A percentile compares a stretch with the other conserved stretches of the same genome.
These are phyloP conservation scores for Globisporangium sylvaticum DNA, from an alignment of 352 stramenopile species.

Conservation along the genomic window DNA sequence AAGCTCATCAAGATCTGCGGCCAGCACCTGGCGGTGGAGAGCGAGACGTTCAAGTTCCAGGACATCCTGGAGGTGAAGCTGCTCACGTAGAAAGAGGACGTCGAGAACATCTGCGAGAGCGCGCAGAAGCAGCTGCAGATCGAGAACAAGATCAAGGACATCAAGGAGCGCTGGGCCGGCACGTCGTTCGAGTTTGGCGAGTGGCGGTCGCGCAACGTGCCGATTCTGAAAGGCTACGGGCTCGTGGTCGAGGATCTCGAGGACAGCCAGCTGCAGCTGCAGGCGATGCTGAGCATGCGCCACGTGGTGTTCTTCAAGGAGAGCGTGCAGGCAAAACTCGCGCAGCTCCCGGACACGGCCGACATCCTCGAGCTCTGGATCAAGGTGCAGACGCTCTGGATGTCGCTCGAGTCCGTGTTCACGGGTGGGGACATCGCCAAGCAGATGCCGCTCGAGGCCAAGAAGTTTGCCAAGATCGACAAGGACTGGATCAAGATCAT, in stretches of 20 bases:
- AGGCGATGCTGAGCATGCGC: slow-evolving; percentile 86
- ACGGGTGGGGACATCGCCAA: slow-evolving; percentile 91
- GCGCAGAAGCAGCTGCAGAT: slow-evolving; percentile 90
- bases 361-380: slow-evolving; percentile 89
- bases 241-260: slow-evolving; percentile 88
- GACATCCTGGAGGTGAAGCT: slow-evolving; percentile 80
- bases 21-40: slow-evolving; percentile 54
- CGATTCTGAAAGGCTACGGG: slow-evolving; percentile 75
- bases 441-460: slow-evolving; percentile 90
- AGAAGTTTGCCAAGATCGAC: slow-evolving; percentile 92
- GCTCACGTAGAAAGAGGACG: slow-evolving; percentile 72
- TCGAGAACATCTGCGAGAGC: slow-evolving; percentile 87
- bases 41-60: slow-evolving; percentile 70
- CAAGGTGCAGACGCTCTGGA: slow-evolving; percentile 91
- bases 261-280: slow-evolving; percentile 84
- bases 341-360: slow-evolving; percentile 82
- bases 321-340: slow-evolving; percentile 69
- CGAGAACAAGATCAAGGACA: slow-evolving; percentile 83
- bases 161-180: slow-evolving; percentile 80
- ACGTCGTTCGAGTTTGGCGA: slow-evolving; percentile 82
- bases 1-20: slow-evolving; percentile 66
- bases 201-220: slow-evolving; percentile 75
- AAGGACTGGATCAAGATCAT: slow-evolving; percentile 92
- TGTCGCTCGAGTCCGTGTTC: slow-evolving; percentile 89
- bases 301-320: slow-evolving; percentile 90